Evolutionary conservation across 139 green algal species (phyloP).

Genomic region (Bryopsis sp.): DNA sequence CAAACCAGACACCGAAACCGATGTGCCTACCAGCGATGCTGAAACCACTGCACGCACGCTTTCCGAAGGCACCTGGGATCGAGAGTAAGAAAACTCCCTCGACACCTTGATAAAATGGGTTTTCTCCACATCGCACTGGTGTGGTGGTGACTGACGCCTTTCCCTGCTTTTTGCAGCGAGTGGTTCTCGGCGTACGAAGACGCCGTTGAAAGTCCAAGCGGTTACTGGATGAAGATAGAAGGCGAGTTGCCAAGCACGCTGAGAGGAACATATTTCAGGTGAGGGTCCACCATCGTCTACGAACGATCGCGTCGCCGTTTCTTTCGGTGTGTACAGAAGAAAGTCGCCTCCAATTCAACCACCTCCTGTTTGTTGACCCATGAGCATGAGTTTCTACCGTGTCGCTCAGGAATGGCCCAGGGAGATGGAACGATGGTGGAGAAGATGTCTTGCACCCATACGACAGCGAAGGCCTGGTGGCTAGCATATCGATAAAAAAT

Average conservation of each 20-base stretch:
- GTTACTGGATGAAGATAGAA: conserved; percentile 20
- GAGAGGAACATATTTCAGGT: conserved; percentile 18
- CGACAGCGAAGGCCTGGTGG: conserved; percentile 22
- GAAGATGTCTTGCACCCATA: conserved; percentile 20
- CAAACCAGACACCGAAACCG: too few relatives aligned
- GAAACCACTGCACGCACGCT: too few relatives aligned
- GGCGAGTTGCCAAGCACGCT: conserved; percentile 6
- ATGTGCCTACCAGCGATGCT: too few relatives aligned
- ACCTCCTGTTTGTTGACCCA: not conserved
- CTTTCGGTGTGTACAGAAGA: not conserved
- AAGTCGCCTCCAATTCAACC: not conserved
- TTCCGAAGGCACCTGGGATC: too few relatives aligned
- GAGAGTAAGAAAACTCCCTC: too few relatives aligned
- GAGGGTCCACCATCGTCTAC: not conserved
- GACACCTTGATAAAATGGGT: too few relatives aligned
- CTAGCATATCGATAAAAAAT: conserved; percentile 18
- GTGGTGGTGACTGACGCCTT: too few relatives aligned
- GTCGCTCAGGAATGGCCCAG: conserved; percentile 23
- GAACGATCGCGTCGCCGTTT: not conserved
- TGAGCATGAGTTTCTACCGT: not conserved
- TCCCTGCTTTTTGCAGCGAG: too few relatives aligned
- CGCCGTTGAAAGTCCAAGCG: not conserved
- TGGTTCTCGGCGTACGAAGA: conserved; percentile 1
- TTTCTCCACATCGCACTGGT: too few relatives aligned
- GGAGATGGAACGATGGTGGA: conserved; percentile 10